Evolutionary conservation across 2,329 filamentous ascomycete genomes (phyloP).

Genomic region (Myrmaecium sp.): DNA sequence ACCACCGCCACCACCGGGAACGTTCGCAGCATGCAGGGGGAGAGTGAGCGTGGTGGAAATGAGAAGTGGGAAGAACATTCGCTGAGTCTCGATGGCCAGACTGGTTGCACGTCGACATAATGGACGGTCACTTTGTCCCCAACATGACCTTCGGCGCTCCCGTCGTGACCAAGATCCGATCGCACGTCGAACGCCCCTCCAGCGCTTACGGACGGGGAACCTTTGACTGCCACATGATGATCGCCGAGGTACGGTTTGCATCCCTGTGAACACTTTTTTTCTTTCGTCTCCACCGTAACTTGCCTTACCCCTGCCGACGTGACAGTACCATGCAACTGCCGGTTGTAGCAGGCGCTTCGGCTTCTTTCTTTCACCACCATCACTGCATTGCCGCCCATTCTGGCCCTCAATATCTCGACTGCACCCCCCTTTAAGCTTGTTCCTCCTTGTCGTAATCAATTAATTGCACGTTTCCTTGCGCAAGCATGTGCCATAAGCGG

Average conservation of each 20-base stretch:
- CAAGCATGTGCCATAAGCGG: too few species aligned
- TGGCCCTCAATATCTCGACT: not conserved
- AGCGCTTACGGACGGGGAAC: conserved; percentile 63
- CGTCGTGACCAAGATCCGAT: conserved; percentile 84
- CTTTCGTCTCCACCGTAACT: too few species aligned
- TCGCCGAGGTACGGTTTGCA: conserved; percentile 71
- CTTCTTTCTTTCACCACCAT: too few species aligned
- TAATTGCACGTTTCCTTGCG: too few species aligned
- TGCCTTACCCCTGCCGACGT: too few species aligned
- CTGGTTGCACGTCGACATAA: conserved; percentile 92
- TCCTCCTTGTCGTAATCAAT: too few species aligned
- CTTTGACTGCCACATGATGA: conserved; percentile 99
- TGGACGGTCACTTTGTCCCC: conserved; percentile 97
- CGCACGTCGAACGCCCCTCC: conserved; percentile 62
- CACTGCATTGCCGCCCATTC: conserved; percentile 7
- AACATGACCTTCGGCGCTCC: conserved; percentile 96
- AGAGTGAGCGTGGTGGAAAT: conserved; percentile 3
- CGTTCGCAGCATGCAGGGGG: too few species aligned
- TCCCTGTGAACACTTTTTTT: not conserved
- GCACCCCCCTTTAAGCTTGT: not conserved
- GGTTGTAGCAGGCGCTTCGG: too few species aligned
- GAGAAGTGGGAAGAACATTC: too few species aligned
- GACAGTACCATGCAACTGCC: too few species aligned
- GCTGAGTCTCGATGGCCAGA: conserved; percentile 28
- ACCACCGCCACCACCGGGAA: not conserved